These are phyloP conservation scores for Aspergillus sp. DNA, from an alignment of 2,329 filamentous ascomycete species.

Conservation along the genomic window DNA sequence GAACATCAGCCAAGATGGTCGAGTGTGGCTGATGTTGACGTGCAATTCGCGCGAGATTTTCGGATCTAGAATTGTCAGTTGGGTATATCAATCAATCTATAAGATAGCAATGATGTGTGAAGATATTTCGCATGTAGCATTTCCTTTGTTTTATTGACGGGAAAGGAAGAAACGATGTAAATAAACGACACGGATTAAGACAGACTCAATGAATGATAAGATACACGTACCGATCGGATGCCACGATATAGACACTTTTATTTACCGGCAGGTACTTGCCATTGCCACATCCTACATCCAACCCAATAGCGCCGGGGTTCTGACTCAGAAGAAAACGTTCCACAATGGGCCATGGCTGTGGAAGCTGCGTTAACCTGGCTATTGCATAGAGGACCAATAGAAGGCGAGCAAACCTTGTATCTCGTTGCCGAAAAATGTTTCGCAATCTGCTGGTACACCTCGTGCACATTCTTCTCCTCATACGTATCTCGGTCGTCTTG, in stretches of 20 bases:
- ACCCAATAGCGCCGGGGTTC: conserved; percentile 70
- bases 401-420: conserved; percentile 56
- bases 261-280: conserved; percentile 91
- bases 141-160: conserved; percentile 5
- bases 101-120: not conserved
- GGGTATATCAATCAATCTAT: not conserved
- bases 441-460: conserved; percentile 70
- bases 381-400: not conserved
- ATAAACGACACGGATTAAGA: conserved; percentile 19
- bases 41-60: conserved; percentile 60
- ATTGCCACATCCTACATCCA: conserved; percentile 95
- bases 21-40: conserved; percentile 60
- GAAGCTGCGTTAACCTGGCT: not conserved
- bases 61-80: conserved; percentile 47
- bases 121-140: not conserved
- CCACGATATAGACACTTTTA: conserved; percentile 73
- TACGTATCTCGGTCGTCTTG: conserved; percentile 49
- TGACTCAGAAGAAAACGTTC: conserved; percentile 70
- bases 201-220: conserved; percentile 39
- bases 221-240: conserved; percentile 71
- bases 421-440: conserved; percentile 52
- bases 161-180: conserved; percentile 17
- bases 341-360: conserved; percentile 86
- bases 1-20: conserved; percentile 75
- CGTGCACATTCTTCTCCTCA: conserved; percentile 84